Evolutionary conservation across 1,284 basidiomycete genomes (phyloP), one percentile per base, ranked within the genome.

Genomic region (Malassezia vespertilionis): DNA sequence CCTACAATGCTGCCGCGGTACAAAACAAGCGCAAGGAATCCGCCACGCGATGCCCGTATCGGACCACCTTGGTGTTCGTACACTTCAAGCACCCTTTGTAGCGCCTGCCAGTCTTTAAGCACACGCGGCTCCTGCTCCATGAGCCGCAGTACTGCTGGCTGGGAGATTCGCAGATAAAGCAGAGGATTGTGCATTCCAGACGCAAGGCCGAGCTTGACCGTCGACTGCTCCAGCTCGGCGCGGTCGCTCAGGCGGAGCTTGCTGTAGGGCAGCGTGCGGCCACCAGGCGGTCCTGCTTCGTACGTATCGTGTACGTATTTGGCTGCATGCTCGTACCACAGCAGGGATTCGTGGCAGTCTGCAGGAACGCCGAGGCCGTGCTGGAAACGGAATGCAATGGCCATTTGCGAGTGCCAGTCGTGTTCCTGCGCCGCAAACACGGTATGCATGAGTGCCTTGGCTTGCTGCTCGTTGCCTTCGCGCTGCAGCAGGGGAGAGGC

Each of bases 311-410:
- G 86, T 6, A 82, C 32, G 9, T 57, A 52, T 22, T 41, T 30
- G 0, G 62, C 65, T 11, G 54, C 57, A 15, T 51, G 46, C 26
- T 68, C 63, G 53, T 65, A 68, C 32, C 59, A 57, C 9, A 46
- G 37, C 18, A 69, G 54, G 26, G 63, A 53, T 9, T 51, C 34
- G 30, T 28, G 47, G 72, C 93, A 87, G 42, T 81, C 76, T 0
- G 85, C 83, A 5, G 54, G 46, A 5, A 61, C 57, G 21, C 89
- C 86, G 51, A 97, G 90, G 0, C 93, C 93, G 21, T 83, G 82
- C 84, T 86, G 93, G 67, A 90, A 83, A n/a, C 89, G 79, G 71
- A 91, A 96, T 0, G 82, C 93, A 30, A 97, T 75, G 0, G 87
- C 80, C 84, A 91, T 89, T 69, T 90, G 83, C 0, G 91, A 84